Conservation (phyloP, 1,284 basidiomycete species). For the Mycosarcoma maydis region DNA sequence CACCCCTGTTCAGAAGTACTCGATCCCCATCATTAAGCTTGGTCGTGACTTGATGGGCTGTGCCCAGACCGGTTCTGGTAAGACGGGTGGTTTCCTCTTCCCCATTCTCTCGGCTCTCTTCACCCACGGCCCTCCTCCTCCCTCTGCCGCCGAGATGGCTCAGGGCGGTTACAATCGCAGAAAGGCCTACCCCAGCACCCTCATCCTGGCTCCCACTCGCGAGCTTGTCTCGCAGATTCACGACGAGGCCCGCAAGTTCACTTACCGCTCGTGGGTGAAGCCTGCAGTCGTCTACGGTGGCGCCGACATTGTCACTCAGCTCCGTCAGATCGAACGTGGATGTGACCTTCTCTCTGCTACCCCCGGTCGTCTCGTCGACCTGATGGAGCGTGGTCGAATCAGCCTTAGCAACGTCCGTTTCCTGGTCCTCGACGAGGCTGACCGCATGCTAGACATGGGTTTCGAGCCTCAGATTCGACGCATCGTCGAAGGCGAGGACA, state of each 20-base stretch:
- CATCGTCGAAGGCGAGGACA: constrained; percentile 98
- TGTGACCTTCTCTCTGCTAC: constrained; percentile 97
- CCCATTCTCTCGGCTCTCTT: constrained; percentile 97
- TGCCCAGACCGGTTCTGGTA: constrained; percentile 99
- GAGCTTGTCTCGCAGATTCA: constrained; percentile 99
- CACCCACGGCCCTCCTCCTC: constrained; percentile 78
- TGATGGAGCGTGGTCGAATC: constrained; percentile 97
- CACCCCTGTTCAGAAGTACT: constrained; percentile 99
- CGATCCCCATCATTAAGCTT: constrained; percentile 94
- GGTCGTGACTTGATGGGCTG: constrained; percentile 97
- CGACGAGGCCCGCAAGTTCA: constrained; percentile 98
- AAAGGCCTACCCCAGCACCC: constrained; percentile 93
- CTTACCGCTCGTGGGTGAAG: constrained; percentile 98
- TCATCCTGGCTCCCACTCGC: constrained; percentile 96
- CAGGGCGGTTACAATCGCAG: constrained; percentile 74
- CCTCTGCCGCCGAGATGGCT: constrained; percentile 72
- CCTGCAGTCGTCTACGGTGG: constrained; percentile 99
- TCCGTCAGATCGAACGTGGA: constrained; percentile 92
- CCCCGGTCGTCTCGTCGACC: constrained; percentile 97
- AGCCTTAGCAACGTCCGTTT: constrained; percentile 95
- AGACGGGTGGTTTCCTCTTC: constrained; percentile 99
- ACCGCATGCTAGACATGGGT: constrained; percentile 99
- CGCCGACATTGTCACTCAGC: constrained; percentile 94
- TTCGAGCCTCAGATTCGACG: constrained; percentile 99
- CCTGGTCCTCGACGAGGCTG: constrained; percentile 98